A percentile compares a stretch with the other conserved stretches of the same genome.
Conservation (phyloP, 2,329 filamentous ascomycete species). For the Graphilbum sp. region DNA sequence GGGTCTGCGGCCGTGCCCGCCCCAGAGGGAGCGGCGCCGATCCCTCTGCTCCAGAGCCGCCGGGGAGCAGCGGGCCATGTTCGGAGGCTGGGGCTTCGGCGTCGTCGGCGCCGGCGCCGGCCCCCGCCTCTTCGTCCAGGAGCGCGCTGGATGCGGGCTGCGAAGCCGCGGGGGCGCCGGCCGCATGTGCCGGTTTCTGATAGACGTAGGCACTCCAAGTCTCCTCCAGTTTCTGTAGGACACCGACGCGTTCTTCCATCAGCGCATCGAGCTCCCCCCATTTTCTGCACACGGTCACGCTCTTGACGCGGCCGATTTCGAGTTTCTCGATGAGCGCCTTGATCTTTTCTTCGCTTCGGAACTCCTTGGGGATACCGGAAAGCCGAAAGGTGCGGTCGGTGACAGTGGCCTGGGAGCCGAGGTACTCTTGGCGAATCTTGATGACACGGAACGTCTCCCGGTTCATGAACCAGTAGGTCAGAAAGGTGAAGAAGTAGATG, state of each 20-base stretch:
- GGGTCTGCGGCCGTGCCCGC: constrained; percentile 44
- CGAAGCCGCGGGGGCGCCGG: neutral
- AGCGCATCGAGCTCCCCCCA: constrained; percentile 71
- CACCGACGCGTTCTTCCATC: constrained; percentile 46
- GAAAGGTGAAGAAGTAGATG: constrained; percentile 73
- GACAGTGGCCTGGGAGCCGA: constrained; percentile 86
- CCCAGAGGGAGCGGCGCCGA: neutral
- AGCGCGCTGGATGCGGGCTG: too few species aligned
- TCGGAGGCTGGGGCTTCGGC: too few species aligned
- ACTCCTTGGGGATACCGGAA: constrained; percentile 66
- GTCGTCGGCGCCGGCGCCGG: too few species aligned
- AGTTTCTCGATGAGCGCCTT: constrained; percentile 77
- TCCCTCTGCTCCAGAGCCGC: constrained; percentile 22
- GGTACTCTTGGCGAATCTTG: constrained; percentile 70
- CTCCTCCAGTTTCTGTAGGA: constrained; percentile 62
- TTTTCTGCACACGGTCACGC: constrained; percentile 68
- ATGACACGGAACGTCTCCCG: constrained; percentile 76
- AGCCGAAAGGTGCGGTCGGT: constrained; percentile 88
- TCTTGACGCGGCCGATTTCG: constrained; percentile 78
- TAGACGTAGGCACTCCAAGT: constrained; percentile 68
- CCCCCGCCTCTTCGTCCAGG: too few species aligned
- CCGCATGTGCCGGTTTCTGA: constrained; percentile 28
- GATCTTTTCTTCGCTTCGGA: constrained; percentile 69
- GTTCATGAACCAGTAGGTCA: constrained; percentile 72
- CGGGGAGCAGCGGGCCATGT: constrained; percentile 14